Conservation (phyloP, 495 filamentous ascomycete species). For the Aspergillus campestris region DNA sequence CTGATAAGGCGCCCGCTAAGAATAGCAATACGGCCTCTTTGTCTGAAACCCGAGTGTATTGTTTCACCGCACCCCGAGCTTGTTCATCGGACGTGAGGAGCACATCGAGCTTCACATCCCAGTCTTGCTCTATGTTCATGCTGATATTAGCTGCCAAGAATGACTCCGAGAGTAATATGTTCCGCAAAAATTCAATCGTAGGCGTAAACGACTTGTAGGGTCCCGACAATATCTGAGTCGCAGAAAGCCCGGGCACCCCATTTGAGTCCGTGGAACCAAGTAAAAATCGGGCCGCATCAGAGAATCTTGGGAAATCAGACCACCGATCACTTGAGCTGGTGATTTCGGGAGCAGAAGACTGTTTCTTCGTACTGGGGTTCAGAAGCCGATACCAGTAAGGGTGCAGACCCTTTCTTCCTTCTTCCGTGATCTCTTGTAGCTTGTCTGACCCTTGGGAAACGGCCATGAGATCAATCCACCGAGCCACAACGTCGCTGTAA, state of each 20-base stretch:
- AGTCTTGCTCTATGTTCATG: constrained; percentile 65
- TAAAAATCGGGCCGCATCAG: constrained; percentile 26
- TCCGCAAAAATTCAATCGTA: constrained; percentile 61
- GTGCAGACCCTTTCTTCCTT: constrained; percentile 80
- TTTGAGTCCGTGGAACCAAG: constrained; percentile 17
- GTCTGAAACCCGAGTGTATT: constrained; percentile 32
- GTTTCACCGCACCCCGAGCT: constrained; percentile 49
- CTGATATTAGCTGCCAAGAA: constrained; percentile 42
- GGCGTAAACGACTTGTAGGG: constrained; percentile 41
- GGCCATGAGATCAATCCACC: constrained; percentile 84
- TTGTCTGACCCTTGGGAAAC: constrained; percentile 52
- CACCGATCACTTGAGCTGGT: constrained; percentile 19
- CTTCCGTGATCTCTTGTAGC: constrained; percentile 76
- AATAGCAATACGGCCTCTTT: constrained; percentile 31
- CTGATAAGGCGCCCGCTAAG: constrained; percentile 48
- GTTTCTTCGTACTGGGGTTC: constrained; percentile 39
- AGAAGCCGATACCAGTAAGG: constrained; percentile 69
- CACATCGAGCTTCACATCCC: constrained; percentile 72
- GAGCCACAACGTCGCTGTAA: constrained; percentile 65
- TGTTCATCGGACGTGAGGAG: constrained; percentile 55
- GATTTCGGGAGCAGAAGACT: constrained; percentile 5
- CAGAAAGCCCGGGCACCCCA: constrained; percentile 13
- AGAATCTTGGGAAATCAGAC: constrained; percentile 40
- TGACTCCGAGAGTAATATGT: constrained; percentile 66
- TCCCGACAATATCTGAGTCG: constrained; percentile 22